Conservation (phyloP, 805 yeast genomes). For the Wickerhamiella alocasiicola region DNA sequence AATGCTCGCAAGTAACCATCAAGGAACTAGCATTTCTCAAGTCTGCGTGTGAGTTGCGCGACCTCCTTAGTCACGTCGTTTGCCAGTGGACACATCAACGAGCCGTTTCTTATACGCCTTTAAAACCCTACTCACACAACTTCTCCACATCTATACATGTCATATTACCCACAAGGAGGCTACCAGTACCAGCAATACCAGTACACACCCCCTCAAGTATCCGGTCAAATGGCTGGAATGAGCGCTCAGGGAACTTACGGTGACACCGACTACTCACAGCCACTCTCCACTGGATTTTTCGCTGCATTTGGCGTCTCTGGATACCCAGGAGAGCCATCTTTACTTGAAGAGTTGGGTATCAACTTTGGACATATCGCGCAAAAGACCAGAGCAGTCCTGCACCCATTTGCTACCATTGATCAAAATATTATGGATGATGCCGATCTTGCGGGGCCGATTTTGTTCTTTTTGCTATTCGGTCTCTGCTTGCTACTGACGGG, state of each 20-base stretch:
- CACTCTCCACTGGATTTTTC: conserved; percentile 59
- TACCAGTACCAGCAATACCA: conserved; percentile 1
- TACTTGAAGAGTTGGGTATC: conserved; percentile 85
- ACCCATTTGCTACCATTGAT: conserved; percentile 55
- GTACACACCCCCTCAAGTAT: conserved; percentile 5
- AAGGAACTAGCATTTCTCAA: no score
- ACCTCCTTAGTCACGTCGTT: no score
- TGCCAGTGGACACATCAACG: no score
- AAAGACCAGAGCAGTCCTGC: conserved; percentile 73
- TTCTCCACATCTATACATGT: no score
- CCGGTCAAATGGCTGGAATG: conserved; percentile 10
- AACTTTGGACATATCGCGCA: conserved; percentile 76
- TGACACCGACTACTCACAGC: conserved; percentile 18
- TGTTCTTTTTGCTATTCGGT: conserved; percentile 81
- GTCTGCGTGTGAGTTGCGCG: no score
- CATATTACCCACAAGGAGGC: neutral
- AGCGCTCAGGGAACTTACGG: conserved; percentile 6
- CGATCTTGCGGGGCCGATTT: conserved; percentile 89
- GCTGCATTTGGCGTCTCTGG: conserved; percentile 92
- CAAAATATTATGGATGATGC: conserved; percentile 75
- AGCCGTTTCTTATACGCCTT: no score
- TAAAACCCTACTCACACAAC: no score
- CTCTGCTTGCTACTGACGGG: conserved; percentile 70
- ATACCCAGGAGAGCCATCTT: conserved; percentile 88
- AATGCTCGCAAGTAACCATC: no score